Base-by-base conservation (phyloP, 257 asterid species). In the Dorcoceras hygrometricum region DNA sequence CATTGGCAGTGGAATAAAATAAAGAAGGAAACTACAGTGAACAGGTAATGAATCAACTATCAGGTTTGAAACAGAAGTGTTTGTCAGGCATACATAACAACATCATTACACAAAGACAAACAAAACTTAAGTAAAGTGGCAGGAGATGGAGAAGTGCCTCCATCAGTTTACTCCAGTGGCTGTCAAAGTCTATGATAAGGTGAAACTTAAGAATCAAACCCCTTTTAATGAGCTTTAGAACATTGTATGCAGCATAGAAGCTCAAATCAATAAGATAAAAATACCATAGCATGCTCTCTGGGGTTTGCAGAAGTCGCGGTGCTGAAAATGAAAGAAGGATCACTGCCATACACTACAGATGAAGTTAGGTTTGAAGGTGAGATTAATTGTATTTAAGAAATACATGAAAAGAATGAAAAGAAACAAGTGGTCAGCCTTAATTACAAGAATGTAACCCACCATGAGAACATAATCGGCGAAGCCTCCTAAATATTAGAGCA, bases 281-380 rank as follows among this genome's bases (percentile, higher is more conserved):
- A 69, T 83, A 93, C 98, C 99, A 88, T 86, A 69, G 91, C 86
- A 61, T 93, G 99, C 78, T 86, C 96, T 78, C 69, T 68, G 56
- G 99, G 99, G 78, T 93, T 93, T 36, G 90, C 96, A 77, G 97
- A 93, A 57, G 99, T 93, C 16, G 99, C 99, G 70, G 96, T 88
- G 76, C 90, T 88, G 81, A 90, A 88, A 71, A 93, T 69, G 76
- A 93, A 93, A 75, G 96, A 93, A 75, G 98, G 98, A 63, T 77
- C 85, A 74, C 92, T 83, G 77, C 97, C 88, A 75, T 93, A 88
- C 64, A 86, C 98, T 92, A 89, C 84, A 86, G 24, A 73, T 32
- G 68, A 78, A 82, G 70, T 79, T 73, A 76, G 65, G 71, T 73
- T 39, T 67, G 50, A 73, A 57, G 36, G 79, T 72, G 63, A 63